These are phyloP conservation scores for Thymus quinquecostatus DNA, from an alignment of 257 asterid species.

Conservation along the genomic window DNA sequence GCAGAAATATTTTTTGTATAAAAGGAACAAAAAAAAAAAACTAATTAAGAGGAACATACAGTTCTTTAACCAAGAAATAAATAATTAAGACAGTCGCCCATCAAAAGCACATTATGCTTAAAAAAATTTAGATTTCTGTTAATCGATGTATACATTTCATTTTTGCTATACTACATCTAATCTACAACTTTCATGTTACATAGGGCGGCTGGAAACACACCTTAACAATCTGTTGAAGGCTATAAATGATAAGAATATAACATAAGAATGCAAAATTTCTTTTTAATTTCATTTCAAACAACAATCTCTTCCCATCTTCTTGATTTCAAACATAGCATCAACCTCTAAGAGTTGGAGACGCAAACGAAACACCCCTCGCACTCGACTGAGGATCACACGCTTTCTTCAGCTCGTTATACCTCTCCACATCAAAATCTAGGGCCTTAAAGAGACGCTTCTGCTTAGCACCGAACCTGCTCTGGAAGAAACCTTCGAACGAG, in stretches of 20 bases:
- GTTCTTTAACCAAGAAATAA: too few relatives aligned
- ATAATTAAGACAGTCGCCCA: background rate
- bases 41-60: too few relatives aligned
- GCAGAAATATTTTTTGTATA: too few relatives aligned
- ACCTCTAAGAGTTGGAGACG: conserved; percentile 24
- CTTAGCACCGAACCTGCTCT: conserved; percentile 68
- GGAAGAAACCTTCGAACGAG: conserved; percentile 78
- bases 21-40: too few relatives aligned
- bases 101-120: background rate
- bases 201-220: background rate
- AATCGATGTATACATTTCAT: background rate
- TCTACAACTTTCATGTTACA: background rate
- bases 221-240: background rate
- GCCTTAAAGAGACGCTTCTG: conserved; percentile 67
- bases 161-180: background rate
- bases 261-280: background rate
- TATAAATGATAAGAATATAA: background rate
- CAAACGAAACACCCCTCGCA: conserved; percentile 24
- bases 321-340: conserved; percentile 14
- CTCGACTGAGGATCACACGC: conserved; percentile 40
- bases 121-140: background rate
- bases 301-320: conserved; percentile 6
- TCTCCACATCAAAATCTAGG: conserved; percentile 55
- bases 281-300: conserved; percentile 5
- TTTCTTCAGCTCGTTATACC: conserved; percentile 63